Percentiles rank a stretch among this genome's conserved stretches.
Conservation (phyloP, 2,329 filamentous ascomycete genomes). For the Fonsecaea monophora region DNA sequence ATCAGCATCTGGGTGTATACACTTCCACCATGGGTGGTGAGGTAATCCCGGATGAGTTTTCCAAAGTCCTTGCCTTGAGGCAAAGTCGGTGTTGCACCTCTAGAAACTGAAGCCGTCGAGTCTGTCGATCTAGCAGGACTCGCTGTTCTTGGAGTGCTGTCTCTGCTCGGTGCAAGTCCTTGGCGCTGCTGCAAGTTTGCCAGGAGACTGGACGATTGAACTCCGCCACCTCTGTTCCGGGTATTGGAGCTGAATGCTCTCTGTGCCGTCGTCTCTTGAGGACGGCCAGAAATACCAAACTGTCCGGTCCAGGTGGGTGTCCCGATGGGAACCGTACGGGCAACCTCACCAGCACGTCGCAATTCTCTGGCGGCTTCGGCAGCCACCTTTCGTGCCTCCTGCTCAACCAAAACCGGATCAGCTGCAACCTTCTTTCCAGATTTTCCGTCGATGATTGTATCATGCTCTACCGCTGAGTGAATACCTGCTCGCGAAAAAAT, state of each 20-base stretch:
- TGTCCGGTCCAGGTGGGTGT: conserved; percentile 94
- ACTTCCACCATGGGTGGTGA: conserved; percentile 76
- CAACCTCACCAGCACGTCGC: conserved; percentile 73
- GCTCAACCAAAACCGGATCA: conserved; percentile 77
- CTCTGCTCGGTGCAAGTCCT: conserved; percentile 21
- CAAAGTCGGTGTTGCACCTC: conserved; percentile 43
- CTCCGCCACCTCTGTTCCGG: conserved; percentile 39
- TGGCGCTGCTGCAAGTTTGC: conserved; percentile 66
- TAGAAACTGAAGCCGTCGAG: conserved; percentile 33
- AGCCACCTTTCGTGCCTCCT: conserved; percentile 81
- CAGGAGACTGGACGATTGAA: conserved; percentile 58
- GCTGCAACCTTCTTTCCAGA: conserved; percentile 70
- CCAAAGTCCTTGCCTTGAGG: conserved; percentile 67
- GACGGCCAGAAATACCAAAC: conserved; percentile 76
- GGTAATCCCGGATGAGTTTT: conserved; percentile 77
- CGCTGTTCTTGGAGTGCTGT: conserved; percentile 32
- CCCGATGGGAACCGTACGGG: conserved; percentile 75
- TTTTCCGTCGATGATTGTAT: conserved; percentile 79
- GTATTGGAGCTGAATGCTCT: conserved; percentile 50
- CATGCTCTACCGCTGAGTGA: conserved; percentile 91
- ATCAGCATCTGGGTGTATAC: conserved; percentile 85
- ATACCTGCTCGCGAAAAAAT: conserved; percentile 87
- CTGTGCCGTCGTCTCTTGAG: conserved; percentile 59
- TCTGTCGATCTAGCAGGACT: conserved; percentile 39
- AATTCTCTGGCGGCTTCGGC: conserved; percentile 78